Base-by-base conservation (phyloP, 116 monocot genomes). In the Dioscorea cayenensis region DNA sequence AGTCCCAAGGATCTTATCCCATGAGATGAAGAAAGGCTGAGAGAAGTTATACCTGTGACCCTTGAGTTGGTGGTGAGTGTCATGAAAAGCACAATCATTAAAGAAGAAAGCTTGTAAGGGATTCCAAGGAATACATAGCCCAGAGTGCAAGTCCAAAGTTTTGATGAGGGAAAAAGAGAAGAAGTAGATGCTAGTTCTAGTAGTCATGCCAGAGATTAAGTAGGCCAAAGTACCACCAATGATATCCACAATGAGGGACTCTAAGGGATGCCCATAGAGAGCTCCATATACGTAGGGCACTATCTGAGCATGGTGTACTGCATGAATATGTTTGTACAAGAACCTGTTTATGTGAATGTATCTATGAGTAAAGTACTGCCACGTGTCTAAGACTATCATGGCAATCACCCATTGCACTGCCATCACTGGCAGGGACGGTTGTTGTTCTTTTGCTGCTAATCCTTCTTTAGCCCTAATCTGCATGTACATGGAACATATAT, bases 121-220 rank as follows among this genome's bases (percentile, higher is more conserved):
- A 28, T 62, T 72, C 60, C 72, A 27, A 16, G 25, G 60, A 7
- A 72, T 60, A 12, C 20, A 61, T 9, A 60, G 60, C 18, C 61
- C 35, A 14, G 23, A 72, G 28, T 72, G 72, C 19, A 35, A 28
- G 1, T 72, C 72, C 12, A 72, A 16, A 1, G 62, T 19, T 36
- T 63, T 72, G 14, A 63, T 63, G 35, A 21, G 36, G 0, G 61
- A 27, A 17, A 72, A 63, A 9, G 60, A 72, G 72, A 72, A 72
- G 62, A 72, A 72, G 61, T 32, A 72, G 4, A 62, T 72, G 11
- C 23, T 21, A 6, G 72, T 61, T 20, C 61, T 27, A 3, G 59
- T 12, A 1, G 59, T 62, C 59, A 72, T 72, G 29, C 72, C 72
- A 28, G 72, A 72, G 36, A 62, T 7, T 17, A 72, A 10, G n/a